Evolutionary conservation across 257 asterid genomes (phyloP).

Genomic region (Solanum appendiculatum): DNA sequence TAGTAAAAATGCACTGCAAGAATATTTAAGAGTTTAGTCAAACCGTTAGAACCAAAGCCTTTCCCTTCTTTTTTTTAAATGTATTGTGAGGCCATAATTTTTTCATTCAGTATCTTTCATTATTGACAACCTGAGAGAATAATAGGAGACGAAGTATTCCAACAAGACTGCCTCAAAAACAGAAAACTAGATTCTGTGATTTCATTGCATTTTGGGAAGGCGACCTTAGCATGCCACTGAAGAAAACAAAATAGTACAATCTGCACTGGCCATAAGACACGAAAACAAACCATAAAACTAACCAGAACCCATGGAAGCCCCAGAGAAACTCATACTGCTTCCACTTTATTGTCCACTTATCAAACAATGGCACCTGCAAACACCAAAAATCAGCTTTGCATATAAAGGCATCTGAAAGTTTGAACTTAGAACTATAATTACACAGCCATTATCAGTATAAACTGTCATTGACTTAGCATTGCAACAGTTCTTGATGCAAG

Average conservation of each 20-base stretch:
- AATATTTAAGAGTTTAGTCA: not conserved
- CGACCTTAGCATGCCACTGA: not conserved
- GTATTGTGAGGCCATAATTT: not conserved
- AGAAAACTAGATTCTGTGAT: not conserved
- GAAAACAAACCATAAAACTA: conserved; percentile 13
- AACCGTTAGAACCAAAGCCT: not conserved
- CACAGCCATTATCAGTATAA: not conserved
- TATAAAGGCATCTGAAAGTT: not conserved
- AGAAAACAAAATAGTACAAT: not conserved
- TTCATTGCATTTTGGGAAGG: not conserved
- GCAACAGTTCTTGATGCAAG: not conserved
- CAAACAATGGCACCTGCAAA: not conserved
- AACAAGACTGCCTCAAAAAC: not conserved
- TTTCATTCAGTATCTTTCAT: not conserved
- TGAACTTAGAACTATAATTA: not conserved
- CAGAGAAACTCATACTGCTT: conserved; percentile 54
- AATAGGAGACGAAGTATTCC: not conserved
- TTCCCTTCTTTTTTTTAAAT: not conserved
- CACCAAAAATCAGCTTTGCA: not conserved
- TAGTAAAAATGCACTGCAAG: not conserved
- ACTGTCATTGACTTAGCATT: not conserved
- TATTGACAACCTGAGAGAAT: not conserved
- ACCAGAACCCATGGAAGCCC: conserved; percentile 62
- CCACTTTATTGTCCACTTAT: not conserved
- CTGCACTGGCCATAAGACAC: not conserved